Percentiles rank a stretch among this genome's conserved stretches.
phyloP scores from a whole-genome alignment of 2,329 filamentous ascomycete species.

The Diaporthe aspalathi region DNA sequence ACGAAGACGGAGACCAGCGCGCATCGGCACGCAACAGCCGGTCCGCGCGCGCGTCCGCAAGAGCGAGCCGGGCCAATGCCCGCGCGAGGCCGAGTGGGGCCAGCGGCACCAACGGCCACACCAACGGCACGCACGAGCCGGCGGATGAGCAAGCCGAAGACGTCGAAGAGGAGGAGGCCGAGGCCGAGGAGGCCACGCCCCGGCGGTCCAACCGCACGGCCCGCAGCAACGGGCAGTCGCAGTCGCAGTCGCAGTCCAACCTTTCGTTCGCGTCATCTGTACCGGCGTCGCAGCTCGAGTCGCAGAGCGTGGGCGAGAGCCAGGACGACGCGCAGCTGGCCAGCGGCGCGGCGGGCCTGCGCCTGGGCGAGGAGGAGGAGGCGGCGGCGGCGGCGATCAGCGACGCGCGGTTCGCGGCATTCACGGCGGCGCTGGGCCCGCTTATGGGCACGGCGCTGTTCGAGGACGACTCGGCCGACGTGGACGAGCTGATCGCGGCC shows the following conservation, averaged over 20 bases:
- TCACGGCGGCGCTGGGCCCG: slow-evolving; percentile 84
- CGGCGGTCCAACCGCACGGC: slow-evolving; percentile 55
- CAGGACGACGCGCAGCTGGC: slow-evolving; percentile 60
- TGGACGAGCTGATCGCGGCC: slow-evolving; percentile 79
- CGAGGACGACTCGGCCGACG: slow-evolving; percentile 82
- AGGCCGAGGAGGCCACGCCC: slow-evolving; percentile 56
- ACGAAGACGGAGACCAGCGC: slow-evolving; percentile 59
- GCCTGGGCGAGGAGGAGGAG: slow-evolving; percentile 49
- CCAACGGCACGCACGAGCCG: slow-evolving; percentile 46
- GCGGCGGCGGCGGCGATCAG: slow-evolving; percentile 64
- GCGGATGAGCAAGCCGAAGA: slow-evolving; percentile 62
- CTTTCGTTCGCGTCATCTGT: slow-evolving; percentile 83
- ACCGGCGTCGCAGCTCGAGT: slow-evolving; percentile 76
- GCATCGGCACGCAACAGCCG: slow-evolving; percentile 51
- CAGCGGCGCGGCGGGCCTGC: slow-evolving; percentile 54
- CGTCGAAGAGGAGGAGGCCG: slow-evolving; percentile 56
- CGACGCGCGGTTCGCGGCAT: slow-evolving; percentile 73
- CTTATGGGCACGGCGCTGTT: slow-evolving; percentile 88
- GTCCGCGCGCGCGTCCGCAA: slow-evolving; percentile 48
- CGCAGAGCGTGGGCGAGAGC: slow-evolving; percentile 53
- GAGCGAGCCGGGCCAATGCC: slow-evolving; percentile 45
- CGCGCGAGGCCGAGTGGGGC: slow-evolving; percentile 43
- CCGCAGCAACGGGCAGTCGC: slow-evolving; percentile 52
- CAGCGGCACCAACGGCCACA: slow-evolving; percentile 43
- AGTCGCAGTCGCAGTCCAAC: slow-evolving; percentile 64